Conservation (phyloP, 148 eudicot species). For the Chenopodium suecicum region DNA sequence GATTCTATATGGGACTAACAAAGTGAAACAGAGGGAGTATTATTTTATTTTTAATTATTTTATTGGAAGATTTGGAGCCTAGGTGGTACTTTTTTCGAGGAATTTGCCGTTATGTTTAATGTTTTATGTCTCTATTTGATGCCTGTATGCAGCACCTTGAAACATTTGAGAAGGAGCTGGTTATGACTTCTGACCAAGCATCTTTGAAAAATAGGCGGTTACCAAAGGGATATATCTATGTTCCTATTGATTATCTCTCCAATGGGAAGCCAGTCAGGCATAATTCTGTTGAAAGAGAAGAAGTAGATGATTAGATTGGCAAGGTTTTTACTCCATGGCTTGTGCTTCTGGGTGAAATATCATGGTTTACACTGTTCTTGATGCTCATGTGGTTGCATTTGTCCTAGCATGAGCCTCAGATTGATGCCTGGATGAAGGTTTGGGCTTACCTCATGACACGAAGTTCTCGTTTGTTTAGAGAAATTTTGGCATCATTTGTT, state of each 20-base stretch:
- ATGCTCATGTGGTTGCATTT: slow-evolving; percentile 20
- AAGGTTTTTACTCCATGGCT: background rate
- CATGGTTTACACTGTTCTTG: slow-evolving; percentile 12
- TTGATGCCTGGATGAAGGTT: slow-evolving; percentile 28
- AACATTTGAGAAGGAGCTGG: slow-evolving; percentile 74
- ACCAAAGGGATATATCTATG: slow-evolving; percentile 86
- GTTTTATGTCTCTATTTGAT: background rate
- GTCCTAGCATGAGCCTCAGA: slow-evolving; percentile 22
- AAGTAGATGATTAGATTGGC: slow-evolving; percentile 42
- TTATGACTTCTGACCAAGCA: slow-evolving; percentile 93
- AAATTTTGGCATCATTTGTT: slow-evolving; percentile 58
- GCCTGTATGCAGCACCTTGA: slow-evolving; percentile 54
- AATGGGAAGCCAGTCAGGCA: slow-evolving; percentile 47
- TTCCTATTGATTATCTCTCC: slow-evolving; percentile 67
- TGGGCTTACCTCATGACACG: slow-evolving; percentile 17
- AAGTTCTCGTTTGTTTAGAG: slow-evolving; percentile 26
- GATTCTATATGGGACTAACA: too few species aligned
- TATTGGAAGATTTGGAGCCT: background rate
- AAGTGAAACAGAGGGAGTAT: too few species aligned
- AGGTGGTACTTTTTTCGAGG: background rate
- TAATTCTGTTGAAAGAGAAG: slow-evolving; percentile 45
- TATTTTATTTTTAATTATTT: too few species aligned
- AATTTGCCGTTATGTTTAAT: background rate
- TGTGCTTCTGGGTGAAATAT: background rate
- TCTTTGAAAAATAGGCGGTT: slow-evolving; percentile 73